A percentile compares a stretch with the other conserved stretches of the same genome.
Conservation (phyloP, 257 asterid genomes). For the Sherardia arvensis region DNA sequence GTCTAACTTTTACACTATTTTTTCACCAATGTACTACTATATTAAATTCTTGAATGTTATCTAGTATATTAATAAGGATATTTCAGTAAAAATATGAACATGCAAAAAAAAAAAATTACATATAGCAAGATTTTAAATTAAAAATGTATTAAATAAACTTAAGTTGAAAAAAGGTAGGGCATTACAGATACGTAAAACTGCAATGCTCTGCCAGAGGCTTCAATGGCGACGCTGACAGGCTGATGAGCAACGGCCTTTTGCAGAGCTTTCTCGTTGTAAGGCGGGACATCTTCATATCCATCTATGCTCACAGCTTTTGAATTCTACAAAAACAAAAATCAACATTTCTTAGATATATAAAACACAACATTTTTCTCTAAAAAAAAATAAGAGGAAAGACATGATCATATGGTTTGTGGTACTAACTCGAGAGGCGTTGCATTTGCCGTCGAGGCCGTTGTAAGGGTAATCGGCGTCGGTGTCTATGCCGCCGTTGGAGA, state of each 20-base stretch:
- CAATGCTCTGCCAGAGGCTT: constrained; percentile 71
- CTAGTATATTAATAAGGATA: too few relatives aligned
- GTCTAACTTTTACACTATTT: too few relatives aligned
- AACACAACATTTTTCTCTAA: background rate
- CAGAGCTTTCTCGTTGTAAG: constrained; percentile 46
- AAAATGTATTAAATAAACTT: too few relatives aligned
- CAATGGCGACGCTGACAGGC: constrained; percentile 79
- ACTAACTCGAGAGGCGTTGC: constrained; percentile 53
- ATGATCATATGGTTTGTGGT: background rate
- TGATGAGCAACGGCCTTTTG: constrained; percentile 80
- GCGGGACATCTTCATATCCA: constrained; percentile 72
- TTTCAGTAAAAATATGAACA: too few relatives aligned
- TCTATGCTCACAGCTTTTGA: constrained; percentile 67
- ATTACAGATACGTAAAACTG: constrained; percentile 61
- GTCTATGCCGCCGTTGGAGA: constrained; percentile 67
- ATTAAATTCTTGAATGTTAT: too few relatives aligned
- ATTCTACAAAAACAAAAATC: constrained; percentile 30
- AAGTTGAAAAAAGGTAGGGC: background rate
- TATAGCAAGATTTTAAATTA: too few relatives aligned
- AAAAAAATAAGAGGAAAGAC: background rate
- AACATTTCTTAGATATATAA: background rate
- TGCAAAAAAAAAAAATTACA: too few relatives aligned
- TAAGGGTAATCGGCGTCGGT: constrained; percentile 73
- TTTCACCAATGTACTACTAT: too few relatives aligned
- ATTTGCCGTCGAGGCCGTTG: constrained; percentile 42